phyloP scores from a whole-genome alignment of 2,329 filamentous ascomycete genomes.

The Fusarium sp. region DNA sequence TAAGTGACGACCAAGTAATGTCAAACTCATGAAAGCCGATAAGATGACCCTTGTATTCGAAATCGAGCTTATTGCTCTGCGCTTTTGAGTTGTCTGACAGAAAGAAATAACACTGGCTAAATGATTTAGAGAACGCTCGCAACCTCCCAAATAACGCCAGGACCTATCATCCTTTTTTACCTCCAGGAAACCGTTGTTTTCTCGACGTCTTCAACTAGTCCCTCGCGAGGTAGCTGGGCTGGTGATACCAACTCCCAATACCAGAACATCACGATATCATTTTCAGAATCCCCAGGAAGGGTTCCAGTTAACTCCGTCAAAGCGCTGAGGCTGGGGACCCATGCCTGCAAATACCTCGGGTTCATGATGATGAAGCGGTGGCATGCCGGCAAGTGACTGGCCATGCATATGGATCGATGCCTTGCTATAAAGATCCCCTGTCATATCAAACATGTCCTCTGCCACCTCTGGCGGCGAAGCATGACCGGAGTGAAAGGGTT shows the following conservation, averaged over 20 bases:
- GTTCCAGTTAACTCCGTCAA: constrained; percentile 30
- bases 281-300: constrained; percentile 38
- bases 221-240: background rate
- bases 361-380: constrained; percentile 15
- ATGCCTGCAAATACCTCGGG: constrained; percentile 30
- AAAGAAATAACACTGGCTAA: constrained; percentile 4
- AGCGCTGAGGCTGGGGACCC: constrained; percentile 20
- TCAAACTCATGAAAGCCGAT: background rate
- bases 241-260: background rate
- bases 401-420: constrained; percentile 25
- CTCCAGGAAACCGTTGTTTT: background rate
- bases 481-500: constrained; percentile 38
- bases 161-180: background rate
- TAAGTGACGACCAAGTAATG: background rate
- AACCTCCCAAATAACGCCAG: background rate
- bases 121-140: constrained; percentile 17
- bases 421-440: constrained; percentile 33
- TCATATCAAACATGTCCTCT: constrained; percentile 43
- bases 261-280: background rate
- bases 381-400: constrained; percentile 18
- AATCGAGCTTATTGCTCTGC: background rate
- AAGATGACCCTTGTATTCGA: background rate
- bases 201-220: background rate
- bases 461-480: constrained; percentile 33
- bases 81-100: constrained; percentile 7